These are phyloP conservation scores for Sicyos baderoa DNA, from an alignment of 306 rosid species.

Conservation along the genomic window DNA sequence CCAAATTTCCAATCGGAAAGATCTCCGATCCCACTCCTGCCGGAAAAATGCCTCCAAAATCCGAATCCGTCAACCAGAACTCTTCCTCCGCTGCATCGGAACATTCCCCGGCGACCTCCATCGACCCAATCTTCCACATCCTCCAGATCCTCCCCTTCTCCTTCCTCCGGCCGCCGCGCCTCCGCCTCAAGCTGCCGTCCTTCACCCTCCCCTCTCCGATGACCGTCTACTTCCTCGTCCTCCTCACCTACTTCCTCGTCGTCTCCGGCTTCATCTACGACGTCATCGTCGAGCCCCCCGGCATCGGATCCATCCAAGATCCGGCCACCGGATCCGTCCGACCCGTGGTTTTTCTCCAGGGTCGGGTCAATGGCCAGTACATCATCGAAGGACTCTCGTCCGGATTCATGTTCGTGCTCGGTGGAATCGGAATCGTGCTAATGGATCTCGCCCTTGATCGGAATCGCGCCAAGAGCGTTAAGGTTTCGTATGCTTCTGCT, in stretches of 20 bases:
- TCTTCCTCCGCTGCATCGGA: not conserved
- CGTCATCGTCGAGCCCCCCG: constrained; percentile 91
- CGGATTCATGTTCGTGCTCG: constrained; percentile 88
- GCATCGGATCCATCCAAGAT: constrained; percentile 85
- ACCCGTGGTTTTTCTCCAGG: constrained; percentile 78
- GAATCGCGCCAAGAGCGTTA: constrained; percentile 60
- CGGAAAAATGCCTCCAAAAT: constrained; percentile 36
- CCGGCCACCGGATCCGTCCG: constrained; percentile 69
- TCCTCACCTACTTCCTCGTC: constrained; percentile 91
- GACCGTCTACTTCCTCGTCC: constrained; percentile 63
- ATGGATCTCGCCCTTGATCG: constrained; percentile 78
- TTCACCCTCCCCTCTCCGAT: constrained; percentile 42
- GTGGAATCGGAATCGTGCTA: constrained; percentile 67
- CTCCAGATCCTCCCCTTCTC: constrained; percentile 45
- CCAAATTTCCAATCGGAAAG: constrained; percentile 1
- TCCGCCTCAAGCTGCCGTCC: constrained; percentile 32
- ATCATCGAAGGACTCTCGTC: constrained; percentile 82
- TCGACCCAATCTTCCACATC: constrained; percentile 36
- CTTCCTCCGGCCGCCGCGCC: constrained; percentile 56
- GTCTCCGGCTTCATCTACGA: constrained; percentile 92
- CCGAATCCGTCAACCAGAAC: constrained; percentile 25
- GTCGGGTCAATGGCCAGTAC: constrained; percentile 92
- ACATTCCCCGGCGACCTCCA: constrained; percentile 10
- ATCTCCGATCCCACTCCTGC: not conserved
- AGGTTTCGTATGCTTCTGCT: constrained; percentile 75